phyloP scores from a whole-genome alignment of 805 yeast species.

The Hyphopichia homilentoma region DNA sequence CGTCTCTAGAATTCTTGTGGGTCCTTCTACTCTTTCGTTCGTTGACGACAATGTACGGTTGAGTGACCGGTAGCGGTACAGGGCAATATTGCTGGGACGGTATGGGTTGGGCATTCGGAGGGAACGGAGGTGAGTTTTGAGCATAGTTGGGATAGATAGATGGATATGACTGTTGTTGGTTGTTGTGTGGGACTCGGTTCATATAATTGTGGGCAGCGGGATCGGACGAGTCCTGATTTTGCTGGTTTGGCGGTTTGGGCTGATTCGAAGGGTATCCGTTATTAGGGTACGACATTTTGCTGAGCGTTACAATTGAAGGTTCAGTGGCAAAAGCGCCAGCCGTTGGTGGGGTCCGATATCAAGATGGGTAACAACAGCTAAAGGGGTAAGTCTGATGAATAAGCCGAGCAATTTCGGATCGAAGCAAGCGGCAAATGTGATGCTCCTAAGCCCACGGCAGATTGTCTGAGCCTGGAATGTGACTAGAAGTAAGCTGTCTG shows the following conservation, averaged over 20 bases:
- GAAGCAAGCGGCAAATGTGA: too few species aligned
- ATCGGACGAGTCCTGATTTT: background rate
- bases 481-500: too few species aligned
- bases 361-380: too few species aligned
- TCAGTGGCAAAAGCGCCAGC: too few species aligned
- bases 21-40: conserved; percentile 32
- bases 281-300: conserved; percentile 2
- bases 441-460: too few species aligned
- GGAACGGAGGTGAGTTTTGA: background rate
- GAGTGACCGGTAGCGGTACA: background rate
- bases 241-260: background rate
- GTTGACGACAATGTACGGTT: background rate
- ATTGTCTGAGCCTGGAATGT: too few species aligned
- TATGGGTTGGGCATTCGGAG: background rate
- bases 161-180: background rate
- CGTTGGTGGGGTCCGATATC: too few species aligned
- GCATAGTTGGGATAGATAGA: background rate
- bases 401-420: too few species aligned
- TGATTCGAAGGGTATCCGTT: background rate
- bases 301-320: too few species aligned
- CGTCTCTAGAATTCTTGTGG: conserved; percentile 37
- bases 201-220: too few species aligned
- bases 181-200: background rate
- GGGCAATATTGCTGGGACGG: background rate
- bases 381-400: too few species aligned